These are phyloP conservation scores for Biscutella laevigata DNA, from an alignment of 441 rosid species.

Conservation along the genomic window DNA sequence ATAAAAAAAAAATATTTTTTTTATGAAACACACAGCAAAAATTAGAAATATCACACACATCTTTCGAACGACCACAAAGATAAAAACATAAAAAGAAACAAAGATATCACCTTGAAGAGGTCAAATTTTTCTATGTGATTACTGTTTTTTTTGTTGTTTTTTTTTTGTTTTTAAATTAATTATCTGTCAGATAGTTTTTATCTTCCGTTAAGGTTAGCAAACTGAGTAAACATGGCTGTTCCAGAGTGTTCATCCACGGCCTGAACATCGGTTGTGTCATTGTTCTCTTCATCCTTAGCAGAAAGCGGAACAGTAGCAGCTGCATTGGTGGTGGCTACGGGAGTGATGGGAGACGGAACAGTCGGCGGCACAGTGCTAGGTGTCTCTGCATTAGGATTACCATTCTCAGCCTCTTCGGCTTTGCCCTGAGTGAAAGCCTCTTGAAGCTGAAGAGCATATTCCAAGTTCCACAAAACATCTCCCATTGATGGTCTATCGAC, in stretches of 20 bases:
- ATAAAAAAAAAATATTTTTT: constrained; percentile 6
- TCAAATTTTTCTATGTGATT: neutral
- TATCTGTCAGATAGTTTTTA: constrained; percentile 18
- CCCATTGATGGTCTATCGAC: constrained; percentile 93
- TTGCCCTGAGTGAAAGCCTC: constrained; percentile 53
- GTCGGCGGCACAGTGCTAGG: constrained; percentile 22
- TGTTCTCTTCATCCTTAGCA: constrained; percentile 30
- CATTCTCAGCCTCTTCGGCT: constrained; percentile 45
- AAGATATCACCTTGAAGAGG: constrained; percentile 15
- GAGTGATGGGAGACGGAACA: constrained; percentile 18
- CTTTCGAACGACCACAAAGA: constrained; percentile 11
- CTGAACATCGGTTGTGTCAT: constrained; percentile 32
- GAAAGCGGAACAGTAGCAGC: constrained; percentile 29
- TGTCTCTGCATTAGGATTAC: constrained; percentile 10
- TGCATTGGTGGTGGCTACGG: constrained; percentile 23
- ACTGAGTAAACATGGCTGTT: constrained; percentile 51
- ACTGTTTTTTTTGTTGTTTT: constrained; percentile 8
- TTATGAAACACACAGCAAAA: constrained; percentile 21
- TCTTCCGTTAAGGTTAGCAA: constrained; percentile 49
- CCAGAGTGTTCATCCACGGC: constrained; percentile 49
- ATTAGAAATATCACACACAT: constrained; percentile 8
- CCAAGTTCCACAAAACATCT: constrained; percentile 89
- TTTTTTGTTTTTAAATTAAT: neutral
- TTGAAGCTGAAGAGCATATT: constrained; percentile 85
- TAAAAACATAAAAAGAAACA: constrained; percentile 7